Base-by-base conservation (phyloP, 305 asterid genomes). In the Salvia sclarea region DNA sequence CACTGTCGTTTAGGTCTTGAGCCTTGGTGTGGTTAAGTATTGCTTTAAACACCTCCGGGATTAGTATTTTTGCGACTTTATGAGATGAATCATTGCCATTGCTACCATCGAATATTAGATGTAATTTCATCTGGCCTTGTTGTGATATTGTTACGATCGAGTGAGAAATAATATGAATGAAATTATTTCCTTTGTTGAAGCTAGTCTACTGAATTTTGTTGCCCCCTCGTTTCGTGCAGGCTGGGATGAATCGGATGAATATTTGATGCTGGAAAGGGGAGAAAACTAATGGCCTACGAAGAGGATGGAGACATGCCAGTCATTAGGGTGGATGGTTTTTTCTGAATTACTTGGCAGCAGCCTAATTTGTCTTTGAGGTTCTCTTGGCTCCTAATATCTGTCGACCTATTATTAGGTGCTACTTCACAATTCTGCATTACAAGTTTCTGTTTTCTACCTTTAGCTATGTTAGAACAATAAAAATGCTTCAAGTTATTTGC, bases 221-320 rank as follows among this genome's bases (percentile, higher is more conserved):
- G 13, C 22, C 48, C 40, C 56, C 47, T 47, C 59, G 10, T 50
- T 43, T 68, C n/a, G 6, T 83, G 82, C 80, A 84, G 88, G 84
- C 57, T 49, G 82, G 79, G 76, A 33, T 81, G 80, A 56, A 72
- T 49, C 71, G 3, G 67, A 35, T 84, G 79, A 75, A 61, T 43
- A 77, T 81, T 22, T 75, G 50, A 70, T 17, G 22, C 48, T 58
- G 40, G 35, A 20, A 50, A 61, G 64, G 43, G 31, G 70, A 70
- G 20, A 58, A 58, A 57, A 25, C 38, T 14, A 48, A 43, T 25
- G 41, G 69, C 59, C 61, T n/a, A n/a, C n/a, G n/a, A n/a, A n/a
- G n/a, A n/a, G n/a, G n/a, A 62, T 52, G 71, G 54, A 59, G 21
- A 17, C 16, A 58, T 57, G 40, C 10, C 60, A 43, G 30, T 52